Evolutionary conservation across 2,329 filamentous ascomycete species (phyloP).

Genomic region (Stagonosporopsis chrysanthemi): DNA sequence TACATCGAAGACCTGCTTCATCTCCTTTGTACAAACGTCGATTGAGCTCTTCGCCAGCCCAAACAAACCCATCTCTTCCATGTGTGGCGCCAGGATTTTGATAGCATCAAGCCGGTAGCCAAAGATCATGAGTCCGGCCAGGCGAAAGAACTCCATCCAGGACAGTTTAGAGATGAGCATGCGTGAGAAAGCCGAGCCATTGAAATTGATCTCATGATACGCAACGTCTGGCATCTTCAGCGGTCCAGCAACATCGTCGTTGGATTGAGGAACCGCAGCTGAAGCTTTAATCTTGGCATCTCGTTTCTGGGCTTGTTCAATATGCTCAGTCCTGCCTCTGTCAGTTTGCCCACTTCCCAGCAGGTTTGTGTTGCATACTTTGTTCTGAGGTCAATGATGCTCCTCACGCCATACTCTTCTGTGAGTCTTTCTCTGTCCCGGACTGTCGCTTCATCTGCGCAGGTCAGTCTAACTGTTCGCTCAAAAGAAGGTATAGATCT

Average conservation of each 20-base stretch:
- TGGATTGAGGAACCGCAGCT: constrained; percentile 55
- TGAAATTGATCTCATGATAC: constrained; percentile 75
- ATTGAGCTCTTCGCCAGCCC: constrained; percentile 75
- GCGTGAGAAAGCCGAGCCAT: constrained; percentile 73
- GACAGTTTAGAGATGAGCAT: constrained; percentile 72
- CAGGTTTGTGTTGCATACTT: constrained; percentile 58
- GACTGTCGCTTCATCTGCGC: constrained; percentile 72
- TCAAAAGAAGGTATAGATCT: not conserved
- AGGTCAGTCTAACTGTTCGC: constrained; percentile 5
- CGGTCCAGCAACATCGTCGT: constrained; percentile 62
- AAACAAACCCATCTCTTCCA: constrained; percentile 74
- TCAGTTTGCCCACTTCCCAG: constrained; percentile 4
- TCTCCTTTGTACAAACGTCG: constrained; percentile 69
- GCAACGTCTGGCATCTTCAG: constrained; percentile 68
- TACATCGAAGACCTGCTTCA: constrained; percentile 62
- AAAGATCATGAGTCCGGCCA: constrained; percentile 68
- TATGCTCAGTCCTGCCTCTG: constrained; percentile 70
- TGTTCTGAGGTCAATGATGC: constrained; percentile 80
- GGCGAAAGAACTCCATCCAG: constrained; percentile 69
- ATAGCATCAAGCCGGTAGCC: constrained; percentile 76
- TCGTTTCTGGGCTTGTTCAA: constrained; percentile 70
- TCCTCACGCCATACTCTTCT: constrained; percentile 69
- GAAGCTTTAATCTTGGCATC: constrained; percentile 56
- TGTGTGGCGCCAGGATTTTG: constrained; percentile 70
- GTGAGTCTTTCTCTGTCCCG: constrained; percentile 68